Conservation (phyloP, 2,329 filamentous ascomycete genomes). For the Talaromyces pinophilus region DNA sequence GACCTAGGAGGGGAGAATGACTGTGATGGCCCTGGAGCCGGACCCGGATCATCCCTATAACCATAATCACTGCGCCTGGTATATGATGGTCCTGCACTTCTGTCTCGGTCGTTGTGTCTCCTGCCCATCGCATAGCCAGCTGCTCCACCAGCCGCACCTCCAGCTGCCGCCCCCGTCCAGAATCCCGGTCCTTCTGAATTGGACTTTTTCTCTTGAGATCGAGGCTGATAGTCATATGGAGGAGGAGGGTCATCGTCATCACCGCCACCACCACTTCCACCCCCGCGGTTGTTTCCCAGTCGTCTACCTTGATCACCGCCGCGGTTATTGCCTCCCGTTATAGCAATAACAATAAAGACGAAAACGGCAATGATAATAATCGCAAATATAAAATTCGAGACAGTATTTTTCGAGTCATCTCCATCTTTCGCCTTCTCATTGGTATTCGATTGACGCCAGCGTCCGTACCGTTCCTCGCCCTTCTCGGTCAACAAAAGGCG, state of each 20-base stretch:
- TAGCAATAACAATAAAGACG: conserved; percentile 30
- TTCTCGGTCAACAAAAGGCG: conserved; percentile 72
- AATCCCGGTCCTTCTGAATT: conserved; percentile 50
- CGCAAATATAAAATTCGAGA: conserved; percentile 31
- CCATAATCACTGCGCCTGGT: conserved; percentile 28
- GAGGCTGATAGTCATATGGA: conserved; percentile 40
- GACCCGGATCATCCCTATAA: conserved; percentile 38
- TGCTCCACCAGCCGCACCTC: conserved; percentile 45
- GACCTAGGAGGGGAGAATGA: conserved; percentile 36
- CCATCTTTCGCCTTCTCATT: not conserved
- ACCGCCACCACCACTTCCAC: conserved; percentile 37
- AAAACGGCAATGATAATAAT: conserved; percentile 26
- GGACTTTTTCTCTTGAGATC: conserved; percentile 26
- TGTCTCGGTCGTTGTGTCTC: not conserved
- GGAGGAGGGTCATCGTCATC: conserved; percentile 42
- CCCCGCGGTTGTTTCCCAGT: conserved; percentile 38
- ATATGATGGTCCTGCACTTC: not conserved
- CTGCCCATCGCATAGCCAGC: conserved; percentile 23
- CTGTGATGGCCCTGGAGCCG: conserved; percentile 36
- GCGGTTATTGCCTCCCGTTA: conserved; percentile 29
- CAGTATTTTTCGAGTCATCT: not conserved
- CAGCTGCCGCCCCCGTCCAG: conserved; percentile 48
- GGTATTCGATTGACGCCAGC: conserved; percentile 26
- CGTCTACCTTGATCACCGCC: conserved; percentile 26
- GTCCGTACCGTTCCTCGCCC: conserved; percentile 71